phyloP scores from a whole-genome alignment of 768 basidiomycete species.

The Pilatotrama ljubarskyi region DNA sequence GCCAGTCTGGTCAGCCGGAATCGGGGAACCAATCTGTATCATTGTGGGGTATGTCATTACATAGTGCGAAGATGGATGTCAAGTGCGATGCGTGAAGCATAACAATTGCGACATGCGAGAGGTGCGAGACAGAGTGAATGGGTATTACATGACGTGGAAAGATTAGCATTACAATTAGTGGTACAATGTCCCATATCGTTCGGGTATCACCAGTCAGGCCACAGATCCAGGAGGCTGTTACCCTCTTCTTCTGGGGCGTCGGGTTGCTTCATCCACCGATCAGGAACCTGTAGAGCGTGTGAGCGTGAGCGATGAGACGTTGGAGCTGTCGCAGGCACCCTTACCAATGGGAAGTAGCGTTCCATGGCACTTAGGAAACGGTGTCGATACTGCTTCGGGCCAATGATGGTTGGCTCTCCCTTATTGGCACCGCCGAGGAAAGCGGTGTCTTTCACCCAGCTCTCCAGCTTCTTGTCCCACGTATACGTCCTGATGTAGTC shows the following conservation, averaged over 20 bases:
- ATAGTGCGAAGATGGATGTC: not conserved
- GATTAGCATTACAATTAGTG: not conserved
- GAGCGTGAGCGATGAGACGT: slow-evolving; percentile 3
- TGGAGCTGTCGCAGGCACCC: slow-evolving; percentile 24
- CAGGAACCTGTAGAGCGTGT: slow-evolving; percentile 61
- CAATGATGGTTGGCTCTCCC: slow-evolving; percentile 95
- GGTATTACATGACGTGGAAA: not conserved
- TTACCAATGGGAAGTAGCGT: slow-evolving; percentile 82
- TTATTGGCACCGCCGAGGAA: slow-evolving; percentile 81
- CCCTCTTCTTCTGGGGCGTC: slow-evolving; percentile 78
- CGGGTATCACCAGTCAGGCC: slow-evolving; percentile 40
- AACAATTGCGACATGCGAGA: not conserved
- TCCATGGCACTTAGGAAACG: slow-evolving; percentile 88
- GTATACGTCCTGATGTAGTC: slow-evolving; percentile 96
- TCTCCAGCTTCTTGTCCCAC: slow-evolving; percentile 98
- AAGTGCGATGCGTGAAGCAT: not conserved
- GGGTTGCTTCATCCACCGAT: slow-evolving; percentile 88
- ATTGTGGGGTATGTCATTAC: slow-evolving; percentile 10
- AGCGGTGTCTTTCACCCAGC: slow-evolving; percentile 94
- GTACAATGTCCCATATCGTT: slow-evolving; percentile 1
- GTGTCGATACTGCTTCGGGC: slow-evolving; percentile 91
- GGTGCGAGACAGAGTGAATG: not conserved
- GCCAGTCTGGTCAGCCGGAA: not conserved
- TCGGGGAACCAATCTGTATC: not conserved
- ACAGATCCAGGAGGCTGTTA: slow-evolving; percentile 38